These are phyloP conservation scores for Microdochium bolleyi DNA, from an alignment of 2,329 filamentous ascomycete genomes.

Conservation along the genomic window DNA sequence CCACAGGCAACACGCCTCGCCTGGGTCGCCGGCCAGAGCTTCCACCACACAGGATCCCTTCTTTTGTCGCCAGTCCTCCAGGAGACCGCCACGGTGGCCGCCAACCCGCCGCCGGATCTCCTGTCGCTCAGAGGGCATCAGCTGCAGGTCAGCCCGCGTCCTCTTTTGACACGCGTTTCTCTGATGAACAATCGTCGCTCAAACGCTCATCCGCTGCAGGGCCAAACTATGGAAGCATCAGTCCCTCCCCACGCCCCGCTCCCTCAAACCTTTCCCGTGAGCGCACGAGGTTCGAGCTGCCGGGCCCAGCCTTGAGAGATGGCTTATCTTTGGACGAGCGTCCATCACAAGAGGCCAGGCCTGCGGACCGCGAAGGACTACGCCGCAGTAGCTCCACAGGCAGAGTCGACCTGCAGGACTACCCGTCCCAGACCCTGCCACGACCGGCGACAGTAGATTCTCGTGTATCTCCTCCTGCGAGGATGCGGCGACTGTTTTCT, in stretches of 20 bases:
- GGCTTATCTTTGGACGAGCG: neutral
- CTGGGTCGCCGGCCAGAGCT: slow-evolving; percentile 20
- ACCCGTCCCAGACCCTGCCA: slow-evolving; percentile 16
- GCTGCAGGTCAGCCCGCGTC: neutral
- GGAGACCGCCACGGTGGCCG: slow-evolving; percentile 12
- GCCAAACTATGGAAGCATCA: slow-evolving; percentile 32
- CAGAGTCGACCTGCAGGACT: slow-evolving; percentile 24
- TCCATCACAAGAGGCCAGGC: slow-evolving; percentile 1
- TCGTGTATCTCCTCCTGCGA: slow-evolving; percentile 9
- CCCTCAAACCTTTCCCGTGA: slow-evolving; percentile 9
- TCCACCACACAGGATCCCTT: slow-evolving; percentile 21
- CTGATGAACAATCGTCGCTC: neutral
- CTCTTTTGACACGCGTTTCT: neutral
- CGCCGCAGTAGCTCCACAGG: slow-evolving; percentile 1
- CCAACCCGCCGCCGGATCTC: neutral
- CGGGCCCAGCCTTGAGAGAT: slow-evolving; percentile 41
- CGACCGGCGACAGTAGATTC: neutral
- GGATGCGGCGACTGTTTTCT: slow-evolving; percentile 32
- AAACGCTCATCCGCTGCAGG: neutral
- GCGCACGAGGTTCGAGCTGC: slow-evolving; percentile 35
- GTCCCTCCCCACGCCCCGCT: slow-evolving; percentile 27
- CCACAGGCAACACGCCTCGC: slow-evolving; percentile 41
- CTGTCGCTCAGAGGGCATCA: neutral
- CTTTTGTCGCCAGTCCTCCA: slow-evolving; percentile 17
- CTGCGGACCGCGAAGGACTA: slow-evolving; percentile 16